Percentiles rank a stretch among this genome's conserved stretches.
phyloP scores from a whole-genome alignment of 2,329 filamentous ascomycete species.

The Coniochaeta prunicola region DNA sequence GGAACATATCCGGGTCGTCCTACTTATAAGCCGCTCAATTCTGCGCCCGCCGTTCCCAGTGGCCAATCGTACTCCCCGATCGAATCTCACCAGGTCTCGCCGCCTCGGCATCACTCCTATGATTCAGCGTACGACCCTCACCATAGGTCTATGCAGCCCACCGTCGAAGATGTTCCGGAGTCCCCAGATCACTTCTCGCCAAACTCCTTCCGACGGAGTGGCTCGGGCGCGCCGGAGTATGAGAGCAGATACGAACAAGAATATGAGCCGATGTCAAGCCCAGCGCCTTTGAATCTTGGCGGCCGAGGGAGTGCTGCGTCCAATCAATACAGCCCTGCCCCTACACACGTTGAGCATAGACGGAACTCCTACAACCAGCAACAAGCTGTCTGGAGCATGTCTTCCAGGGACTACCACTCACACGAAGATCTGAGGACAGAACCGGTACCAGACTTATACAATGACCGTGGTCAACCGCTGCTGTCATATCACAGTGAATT shows the following conservation, averaged over 20 bases:
- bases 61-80: slow-evolving; percentile 24
- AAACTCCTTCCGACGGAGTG: slow-evolving; percentile 18
- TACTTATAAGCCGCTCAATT: slow-evolving; percentile 43
- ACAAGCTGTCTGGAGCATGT: background rate
- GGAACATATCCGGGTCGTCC: slow-evolving; percentile 45
- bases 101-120: slow-evolving; percentile 42
- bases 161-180: slow-evolving; percentile 57
- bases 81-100: slow-evolving; percentile 20
- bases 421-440: background rate
- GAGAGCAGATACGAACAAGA: slow-evolving; percentile 16
- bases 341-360: background rate
- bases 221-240: slow-evolving; percentile 14
- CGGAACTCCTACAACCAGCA: background rate
- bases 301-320: slow-evolving; percentile 25
- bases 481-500: slow-evolving; percentile 25
- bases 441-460: slow-evolving; percentile 1
- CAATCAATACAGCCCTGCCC: slow-evolving; percentile 10
- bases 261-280: slow-evolving; percentile 31
- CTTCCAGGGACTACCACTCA: slow-evolving; percentile 4
- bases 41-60: slow-evolving; percentile 30
- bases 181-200: slow-evolving; percentile 26
- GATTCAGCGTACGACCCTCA: slow-evolving; percentile 39
- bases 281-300: slow-evolving; percentile 37
- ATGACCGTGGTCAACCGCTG: slow-evolving; percentile 21
- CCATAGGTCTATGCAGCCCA: slow-evolving; percentile 50